Conservation (phyloP, 208 protist genomes). For the Leishmania amazonensis region DNA sequence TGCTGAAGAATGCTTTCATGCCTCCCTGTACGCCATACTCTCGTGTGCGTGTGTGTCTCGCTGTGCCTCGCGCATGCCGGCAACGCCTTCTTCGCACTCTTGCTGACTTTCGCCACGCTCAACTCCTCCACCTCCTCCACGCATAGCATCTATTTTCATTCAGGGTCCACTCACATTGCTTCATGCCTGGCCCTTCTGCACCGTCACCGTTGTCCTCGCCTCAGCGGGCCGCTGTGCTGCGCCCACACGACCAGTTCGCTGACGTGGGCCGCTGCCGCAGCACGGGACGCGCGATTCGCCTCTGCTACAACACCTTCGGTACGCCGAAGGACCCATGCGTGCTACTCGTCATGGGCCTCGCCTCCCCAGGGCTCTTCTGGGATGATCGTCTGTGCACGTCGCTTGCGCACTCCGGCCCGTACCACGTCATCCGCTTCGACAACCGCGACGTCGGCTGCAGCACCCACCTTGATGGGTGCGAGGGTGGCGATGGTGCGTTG, state of each 20-base stretch:
- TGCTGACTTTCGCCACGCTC: neutral
- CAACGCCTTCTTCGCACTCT: neutral
- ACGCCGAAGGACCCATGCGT: slow-evolving; percentile 25
- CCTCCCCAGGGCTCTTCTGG: slow-evolving; percentile 56
- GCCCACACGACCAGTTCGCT: slow-evolving; percentile 41
- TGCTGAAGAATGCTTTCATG: neutral
- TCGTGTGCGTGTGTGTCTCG: neutral
- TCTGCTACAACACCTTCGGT: slow-evolving; percentile 80
- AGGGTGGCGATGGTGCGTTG: neutral
- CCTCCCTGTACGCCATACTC: neutral
- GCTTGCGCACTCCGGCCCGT: slow-evolving; percentile 36
- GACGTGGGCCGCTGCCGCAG: slow-evolving; percentile 60
- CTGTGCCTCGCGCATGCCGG: neutral
- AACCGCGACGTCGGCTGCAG: slow-evolving; percentile 75
- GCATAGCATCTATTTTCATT: neutral
- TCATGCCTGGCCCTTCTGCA: neutral
- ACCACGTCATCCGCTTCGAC: slow-evolving; percentile 76
- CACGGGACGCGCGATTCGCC: slow-evolving; percentile 42
- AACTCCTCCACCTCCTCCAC: too few species aligned
- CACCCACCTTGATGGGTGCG: slow-evolving; percentile 57
- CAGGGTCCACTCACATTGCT: neutral
- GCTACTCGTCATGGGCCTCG: slow-evolving; percentile 70
- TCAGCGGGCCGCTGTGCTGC: neutral
- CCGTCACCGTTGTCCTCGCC: neutral
- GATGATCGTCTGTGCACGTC: slow-evolving; percentile 53